Base-by-base conservation (phyloP, 2,329 filamentous ascomycete species). In the Neonectria hederae region DNA sequence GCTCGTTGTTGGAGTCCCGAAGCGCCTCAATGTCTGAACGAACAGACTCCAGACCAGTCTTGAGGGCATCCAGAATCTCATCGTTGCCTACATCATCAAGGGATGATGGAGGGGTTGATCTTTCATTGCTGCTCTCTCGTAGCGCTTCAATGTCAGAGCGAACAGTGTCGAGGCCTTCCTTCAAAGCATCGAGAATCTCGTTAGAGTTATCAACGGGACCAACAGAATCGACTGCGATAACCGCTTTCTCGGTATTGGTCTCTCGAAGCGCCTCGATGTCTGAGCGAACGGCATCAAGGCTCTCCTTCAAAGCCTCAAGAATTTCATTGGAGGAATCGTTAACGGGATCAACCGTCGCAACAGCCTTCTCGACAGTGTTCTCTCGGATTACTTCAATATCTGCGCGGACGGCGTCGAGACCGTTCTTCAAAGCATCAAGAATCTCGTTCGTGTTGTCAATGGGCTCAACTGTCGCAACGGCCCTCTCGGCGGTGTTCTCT, bases 351-450 rank as follows among this genome's bases (percentile, higher is more conserved):
- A 67, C 59, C 17, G 67, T 59, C 2, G 67, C 64, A 14, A 74
- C 80, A 1, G 88, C 86, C 32, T 78, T 81, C 13, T 72, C 71
- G 46, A 81, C 81, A 46, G 80, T 80, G 62, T 75, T 80, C 14
- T 90, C 88, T 22, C 92, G 91, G 26, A 97, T 84, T 19, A 85
- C 85, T 64, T 94, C 91, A 68, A 97, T 92, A 53, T 97, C 94
- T 2, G 87, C 85, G 60, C 90, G 89, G 14, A 98, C 85, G 40
- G 85, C 86, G 45, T 91, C 89, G 8, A 98, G 82, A 0, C 94
- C 94, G n/a, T 90, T 86, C 76, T 91, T 97, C 60, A 98, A 84
- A 0, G 92, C 92, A 65, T 97, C 91, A 0, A 97, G 83, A 52
- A 97, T 92, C 76, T 97, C 93, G 67, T 95, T 93, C 53, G 91